These are phyloP conservation scores for Coccomyxa sp. DNA, from an alignment of 139 green algal genomes.

Conservation along the genomic window DNA sequence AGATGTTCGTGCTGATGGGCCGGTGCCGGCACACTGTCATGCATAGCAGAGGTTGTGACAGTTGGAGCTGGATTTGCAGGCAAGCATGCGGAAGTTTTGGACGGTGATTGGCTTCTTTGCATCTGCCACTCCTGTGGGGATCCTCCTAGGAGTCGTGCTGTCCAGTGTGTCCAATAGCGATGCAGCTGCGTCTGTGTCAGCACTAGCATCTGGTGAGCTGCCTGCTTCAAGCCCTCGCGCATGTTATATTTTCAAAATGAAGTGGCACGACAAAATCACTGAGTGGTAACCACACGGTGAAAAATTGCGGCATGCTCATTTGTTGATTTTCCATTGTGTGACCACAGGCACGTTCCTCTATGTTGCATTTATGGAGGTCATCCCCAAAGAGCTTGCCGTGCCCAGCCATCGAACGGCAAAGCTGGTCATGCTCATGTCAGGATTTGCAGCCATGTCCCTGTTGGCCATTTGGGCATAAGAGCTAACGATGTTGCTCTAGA, in stretches of 20 bases:
- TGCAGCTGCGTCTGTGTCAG: constrained; percentile 50
- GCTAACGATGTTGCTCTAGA: no score
- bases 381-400: constrained; percentile 63
- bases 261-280: not conserved
- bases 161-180: constrained; percentile 35
- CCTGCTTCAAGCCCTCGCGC: not conserved
- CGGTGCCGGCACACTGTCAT: not conserved
- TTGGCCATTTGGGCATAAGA: constrained; percentile 71
- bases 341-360: constrained; percentile 74
- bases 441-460: constrained; percentile 71
- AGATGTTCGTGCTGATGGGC: not conserved
- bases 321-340: not conserved
- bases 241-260: not conserved
- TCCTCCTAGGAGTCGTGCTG: constrained; percentile 55
- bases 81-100: constrained; percentile 55
- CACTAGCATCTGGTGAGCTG: constrained; percentile 50
- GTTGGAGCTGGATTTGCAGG: constrained; percentile 1
- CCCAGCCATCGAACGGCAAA: constrained; percentile 36
- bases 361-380: constrained; percentile 81
- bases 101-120: constrained; percentile 60
- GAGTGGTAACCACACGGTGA: no score
- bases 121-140: constrained; percentile 64
- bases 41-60: not conserved
- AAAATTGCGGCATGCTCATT: not conserved
- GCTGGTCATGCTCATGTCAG: constrained; percentile 50